phyloP scores from a whole-genome alignment of 805 yeast species.

The Candida vaughaniae region DNA sequence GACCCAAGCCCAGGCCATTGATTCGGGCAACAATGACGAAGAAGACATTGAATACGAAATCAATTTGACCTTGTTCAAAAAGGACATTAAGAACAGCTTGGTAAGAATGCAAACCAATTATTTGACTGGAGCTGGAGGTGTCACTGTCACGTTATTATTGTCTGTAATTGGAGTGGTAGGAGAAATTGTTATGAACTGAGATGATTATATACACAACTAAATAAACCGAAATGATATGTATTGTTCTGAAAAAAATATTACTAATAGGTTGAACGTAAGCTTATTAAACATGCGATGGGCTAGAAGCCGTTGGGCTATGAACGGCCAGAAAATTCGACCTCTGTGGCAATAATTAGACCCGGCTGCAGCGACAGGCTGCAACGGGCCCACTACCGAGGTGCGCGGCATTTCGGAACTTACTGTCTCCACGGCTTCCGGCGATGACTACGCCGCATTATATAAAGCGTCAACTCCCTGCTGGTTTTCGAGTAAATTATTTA shows the following conservation, averaged over 20 bases:
- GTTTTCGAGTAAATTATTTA: not conserved
- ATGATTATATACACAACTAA: too few species aligned
- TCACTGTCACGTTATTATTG: constrained; percentile 47
- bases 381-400: too few species aligned
- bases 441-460: constrained; percentile 3
- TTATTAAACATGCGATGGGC: too few species aligned
- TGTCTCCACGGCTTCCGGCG: not conserved
- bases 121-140: constrained; percentile 38
- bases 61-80: constrained; percentile 28
- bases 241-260: too few species aligned
- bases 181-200: constrained; percentile 36
- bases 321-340: too few species aligned
- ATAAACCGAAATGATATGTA: too few species aligned
- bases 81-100: constrained; percentile 24
- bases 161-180: constrained; percentile 59
- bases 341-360: too few species aligned
- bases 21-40: constrained; percentile 7
- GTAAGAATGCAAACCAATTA: constrained; percentile 36
- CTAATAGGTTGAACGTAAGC: too few species aligned
- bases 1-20: not conserved
- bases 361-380: too few species aligned
- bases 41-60: constrained; percentile 23
- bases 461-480: not conserved
- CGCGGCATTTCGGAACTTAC: not conserved
- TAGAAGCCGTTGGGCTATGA: not conserved